Conservation (phyloP, 23 red algal species). For the Gracilaria caudata region DNA sequence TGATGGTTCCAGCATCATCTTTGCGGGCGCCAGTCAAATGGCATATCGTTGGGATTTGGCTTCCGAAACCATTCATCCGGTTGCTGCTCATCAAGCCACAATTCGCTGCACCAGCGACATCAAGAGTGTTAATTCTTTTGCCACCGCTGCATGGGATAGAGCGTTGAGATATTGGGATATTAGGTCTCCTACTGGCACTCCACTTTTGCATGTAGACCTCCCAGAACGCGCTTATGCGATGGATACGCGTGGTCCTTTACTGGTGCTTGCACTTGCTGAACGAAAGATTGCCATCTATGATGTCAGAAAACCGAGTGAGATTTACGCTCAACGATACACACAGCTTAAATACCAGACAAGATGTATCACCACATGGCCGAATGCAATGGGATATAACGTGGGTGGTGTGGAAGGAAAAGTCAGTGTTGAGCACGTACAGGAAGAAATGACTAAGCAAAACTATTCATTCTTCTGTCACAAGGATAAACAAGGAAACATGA, state of each 20-base stretch:
- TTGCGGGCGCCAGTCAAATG: slow-evolving; percentile 65
- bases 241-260: slow-evolving; percentile 72
- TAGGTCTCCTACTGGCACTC: slow-evolving; percentile 76
- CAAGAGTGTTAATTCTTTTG: slow-evolving; percentile 42
- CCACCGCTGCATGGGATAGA: slow-evolving; percentile 88
- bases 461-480: slow-evolving; percentile 92
- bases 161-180: slow-evolving; percentile 94
- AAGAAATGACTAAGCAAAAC: slow-evolving; percentile 38
- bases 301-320: slow-evolving; percentile 78
- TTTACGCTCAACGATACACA: slow-evolving; percentile 66
- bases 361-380: slow-evolving; percentile 78
- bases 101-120: slow-evolving; percentile 53
- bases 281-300: slow-evolving; percentile 86
- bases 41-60: slow-evolving; percentile 85
- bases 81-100: slow-evolving; percentile 79
- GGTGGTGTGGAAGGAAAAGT: slow-evolving; percentile 89
- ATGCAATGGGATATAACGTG: slow-evolving; percentile 80
- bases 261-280: slow-evolving; percentile 94
- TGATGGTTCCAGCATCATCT: slow-evolving; percentile 65
- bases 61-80: slow-evolving; percentile 17
- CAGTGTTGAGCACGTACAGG: slow-evolving; percentile 81
- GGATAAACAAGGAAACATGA: slow-evolving; percentile 32
- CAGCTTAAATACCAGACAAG: slow-evolving; percentile 90
- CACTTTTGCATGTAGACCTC: slow-evolving; percentile 55
- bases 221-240: slow-evolving; percentile 89